Evolutionary conservation across 768 basidiomycete species (phyloP).

Genomic region (Xerocomus brunneocitrinus): DNA sequence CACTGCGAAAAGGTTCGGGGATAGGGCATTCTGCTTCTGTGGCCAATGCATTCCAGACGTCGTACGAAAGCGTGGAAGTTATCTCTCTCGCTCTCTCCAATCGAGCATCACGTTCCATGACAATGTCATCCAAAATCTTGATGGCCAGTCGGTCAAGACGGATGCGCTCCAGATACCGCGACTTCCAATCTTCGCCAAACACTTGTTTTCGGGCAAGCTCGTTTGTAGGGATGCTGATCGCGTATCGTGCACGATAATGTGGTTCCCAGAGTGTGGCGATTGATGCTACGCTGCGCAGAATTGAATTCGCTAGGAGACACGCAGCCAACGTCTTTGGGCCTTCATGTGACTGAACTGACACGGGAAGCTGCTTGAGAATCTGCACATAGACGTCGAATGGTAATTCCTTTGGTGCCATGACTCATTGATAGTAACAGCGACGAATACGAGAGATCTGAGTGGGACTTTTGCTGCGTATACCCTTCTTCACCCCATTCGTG

Average conservation of each 20-base stretch:
- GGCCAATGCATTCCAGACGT: conserved; percentile 53
- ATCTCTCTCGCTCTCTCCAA: conserved; percentile 37
- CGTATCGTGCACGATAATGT: conserved; percentile 49
- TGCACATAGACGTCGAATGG: conserved; percentile 35
- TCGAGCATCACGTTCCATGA: conserved; percentile 35
- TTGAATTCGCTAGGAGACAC: conserved; percentile 36
- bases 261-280: conserved; percentile 45
- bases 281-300: conserved; percentile 43
- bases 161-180: conserved; percentile 43
- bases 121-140: conserved; percentile 38
- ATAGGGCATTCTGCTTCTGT: conserved; percentile 35
- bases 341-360: conserved; percentile 17
- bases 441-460: not conserved
- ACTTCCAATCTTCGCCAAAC: conserved; percentile 39
- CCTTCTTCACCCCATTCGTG: no score
- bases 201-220: conserved; percentile 35
- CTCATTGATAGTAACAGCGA: not conserved
- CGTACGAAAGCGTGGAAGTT: conserved; percentile 40
- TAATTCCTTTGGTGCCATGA: conserved; percentile 23
- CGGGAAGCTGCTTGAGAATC: conserved; percentile 35
- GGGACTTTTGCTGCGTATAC: no score
- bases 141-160: conserved; percentile 42
- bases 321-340: conserved; percentile 34
- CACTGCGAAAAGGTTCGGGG: conserved; percentile 26
- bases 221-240: conserved; percentile 32